Evolutionary conservation across 768 basidiomycete genomes (phyloP).

Genomic region (Chiua virens): DNA sequence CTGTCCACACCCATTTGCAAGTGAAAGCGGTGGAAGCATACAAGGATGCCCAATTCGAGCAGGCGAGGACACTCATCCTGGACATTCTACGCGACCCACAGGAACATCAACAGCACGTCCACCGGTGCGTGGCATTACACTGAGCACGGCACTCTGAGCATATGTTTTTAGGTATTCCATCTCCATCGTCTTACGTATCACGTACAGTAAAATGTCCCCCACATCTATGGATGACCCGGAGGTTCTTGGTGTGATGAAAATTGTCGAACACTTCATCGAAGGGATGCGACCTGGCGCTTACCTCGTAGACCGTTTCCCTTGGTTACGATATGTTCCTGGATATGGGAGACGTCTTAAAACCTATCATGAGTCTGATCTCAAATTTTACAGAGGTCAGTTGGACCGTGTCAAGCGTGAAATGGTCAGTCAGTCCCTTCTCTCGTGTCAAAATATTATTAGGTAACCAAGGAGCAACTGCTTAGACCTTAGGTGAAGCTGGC

Average conservation of each 20-base stretch:
- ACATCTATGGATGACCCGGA: conserved; percentile 24
- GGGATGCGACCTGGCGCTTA: conserved; percentile 34
- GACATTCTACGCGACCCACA: conserved; percentile 35
- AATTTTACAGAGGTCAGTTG: conserved; percentile 51
- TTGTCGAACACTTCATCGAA: conserved; percentile 26
- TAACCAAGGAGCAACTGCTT: neutral
- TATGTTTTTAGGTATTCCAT: conserved; percentile 24
- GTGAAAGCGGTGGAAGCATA: conserved; percentile 47
- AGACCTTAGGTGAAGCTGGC: conserved; percentile 12
- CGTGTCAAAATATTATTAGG: neutral
- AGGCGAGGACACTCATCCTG: conserved; percentile 19
- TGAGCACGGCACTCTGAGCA: neutral
- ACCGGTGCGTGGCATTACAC: conserved; percentile 41
- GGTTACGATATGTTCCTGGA: conserved; percentile 51
- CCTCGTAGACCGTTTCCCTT: conserved; percentile 36
- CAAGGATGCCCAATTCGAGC: conserved; percentile 42
- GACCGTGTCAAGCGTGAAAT: conserved; percentile 43
- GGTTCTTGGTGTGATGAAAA: conserved; percentile 16
- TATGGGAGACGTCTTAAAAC: conserved; percentile 53
- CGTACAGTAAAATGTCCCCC: conserved; percentile 23
- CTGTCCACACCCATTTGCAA: conserved; percentile 54
- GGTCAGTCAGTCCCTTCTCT: conserved; percentile 24
- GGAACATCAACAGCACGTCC: conserved; percentile 41
- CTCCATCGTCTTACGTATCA: conserved; percentile 24
- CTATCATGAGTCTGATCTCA: conserved; percentile 51